These are phyloP conservation scores for Detonula confervacea DNA, from an alignment of 352 stramenopile genomes.

Conservation along the genomic window DNA sequence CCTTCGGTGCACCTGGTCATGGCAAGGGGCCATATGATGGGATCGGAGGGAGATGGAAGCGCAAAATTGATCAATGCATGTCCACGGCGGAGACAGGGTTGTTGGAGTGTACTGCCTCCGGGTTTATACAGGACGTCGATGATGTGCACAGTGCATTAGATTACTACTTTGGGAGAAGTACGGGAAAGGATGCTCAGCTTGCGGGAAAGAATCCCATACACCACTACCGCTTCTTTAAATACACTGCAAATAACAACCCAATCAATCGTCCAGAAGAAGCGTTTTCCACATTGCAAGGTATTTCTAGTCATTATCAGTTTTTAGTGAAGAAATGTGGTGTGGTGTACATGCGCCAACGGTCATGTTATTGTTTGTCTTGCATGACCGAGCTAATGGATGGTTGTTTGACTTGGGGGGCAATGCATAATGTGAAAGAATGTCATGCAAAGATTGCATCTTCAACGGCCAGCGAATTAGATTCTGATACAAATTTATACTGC, in stretches of 20 bases:
- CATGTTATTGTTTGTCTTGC: background rate
- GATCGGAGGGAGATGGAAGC: background rate
- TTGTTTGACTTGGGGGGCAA: too few relatives aligned
- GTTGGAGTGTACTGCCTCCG: background rate
- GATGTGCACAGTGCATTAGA: background rate
- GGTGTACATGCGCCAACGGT: background rate
- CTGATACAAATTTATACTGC: too few relatives aligned
- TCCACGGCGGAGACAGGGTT: background rate
- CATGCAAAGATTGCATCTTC: too few relatives aligned
- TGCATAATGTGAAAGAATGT: too few relatives aligned
- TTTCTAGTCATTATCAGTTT: slow-evolving; percentile 1
- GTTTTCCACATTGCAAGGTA: background rate
- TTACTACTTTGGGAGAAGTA: background rate
- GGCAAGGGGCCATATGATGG: slow-evolving; percentile 20
- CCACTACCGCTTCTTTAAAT: background rate
- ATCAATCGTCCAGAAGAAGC: background rate
- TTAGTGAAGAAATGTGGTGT: background rate
- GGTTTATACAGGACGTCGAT: background rate
- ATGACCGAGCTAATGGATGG: background rate
- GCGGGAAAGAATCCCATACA: background rate
- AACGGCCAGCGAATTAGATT: too few relatives aligned
- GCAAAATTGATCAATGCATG: background rate
- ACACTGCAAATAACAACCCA: background rate
- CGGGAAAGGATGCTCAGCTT: background rate
- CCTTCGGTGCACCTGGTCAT: slow-evolving; percentile 15